Base-by-base conservation (phyloP, 1,284 basidiomycete species). In the Trichosporon ovoides region DNA sequence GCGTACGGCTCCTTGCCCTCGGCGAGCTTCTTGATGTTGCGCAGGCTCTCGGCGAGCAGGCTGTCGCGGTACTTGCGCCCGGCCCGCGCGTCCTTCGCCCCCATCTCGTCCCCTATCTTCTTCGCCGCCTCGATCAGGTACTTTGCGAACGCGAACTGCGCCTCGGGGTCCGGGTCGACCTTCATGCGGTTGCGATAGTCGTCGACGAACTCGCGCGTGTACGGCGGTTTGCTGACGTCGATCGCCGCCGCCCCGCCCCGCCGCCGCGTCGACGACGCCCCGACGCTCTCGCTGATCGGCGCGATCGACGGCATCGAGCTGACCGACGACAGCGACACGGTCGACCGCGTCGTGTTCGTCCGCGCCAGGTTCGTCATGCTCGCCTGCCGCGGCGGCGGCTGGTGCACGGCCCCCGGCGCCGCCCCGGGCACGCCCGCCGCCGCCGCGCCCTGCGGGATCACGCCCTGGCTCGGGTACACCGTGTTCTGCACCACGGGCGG, bases 111-210 rank as follows among this genome's bases (percentile, higher is more conserved):
- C 0, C 91, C 87, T 56, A 95, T 85, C 77, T 92, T 89, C 78
- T 91, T 92, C 18, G 96, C 96, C n/a, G 96, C 96, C 72, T 98
- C 96, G 74, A 99, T 95, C 59, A 99, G 85, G 74, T 98, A 98
- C 78, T 95, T 95, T 13, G 93, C 91, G 72, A 94, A 98, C 19
- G 88, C 82, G 76, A 98, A 98, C 74, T 98, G 96, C n/a, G 94
- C 90, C 77, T 98, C 96, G 0, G 95, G 93, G 72, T 99, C 96
- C 0, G 95, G 93, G 76, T 98, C 96, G 49, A 85, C 87, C 79
- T 98, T 98, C 81, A 99, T 97, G 53, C 96, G 86, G 60, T 89
- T 87, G 19, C 96, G 87, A 77, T 98, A 98, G 72, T 96, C 88
- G 72, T 98, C 93, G 65, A 99, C 94, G 72, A 95, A 97, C 69